A percentile compares a stretch with the other conserved stretches of the same genome.
phyloP scores from a whole-genome alignment of 2,329 filamentous ascomycete species.

The Fusarium vanettenii region DNA sequence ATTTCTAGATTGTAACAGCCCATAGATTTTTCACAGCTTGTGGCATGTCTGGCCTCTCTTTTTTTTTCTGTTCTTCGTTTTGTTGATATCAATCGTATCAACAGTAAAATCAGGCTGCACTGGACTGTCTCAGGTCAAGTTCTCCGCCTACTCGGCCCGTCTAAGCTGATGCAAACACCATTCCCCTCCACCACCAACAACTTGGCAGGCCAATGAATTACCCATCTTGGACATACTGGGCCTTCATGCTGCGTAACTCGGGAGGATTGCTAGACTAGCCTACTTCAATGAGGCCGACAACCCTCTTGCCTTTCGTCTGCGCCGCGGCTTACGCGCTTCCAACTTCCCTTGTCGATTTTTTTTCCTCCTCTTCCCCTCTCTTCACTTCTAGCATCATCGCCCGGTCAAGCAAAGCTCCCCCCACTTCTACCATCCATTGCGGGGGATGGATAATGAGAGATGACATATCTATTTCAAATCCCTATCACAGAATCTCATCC shows the following conservation, averaged over 20 bases:
- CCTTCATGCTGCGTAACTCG: background rate
- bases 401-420: background rate
- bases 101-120: background rate
- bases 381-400: background rate
- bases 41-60: background rate
- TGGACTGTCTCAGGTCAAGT: background rate
- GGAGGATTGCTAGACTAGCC: background rate
- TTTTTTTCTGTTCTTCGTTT: background rate
- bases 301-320: background rate
- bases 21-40: background rate
- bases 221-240: background rate
- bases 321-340: conserved; percentile 37
- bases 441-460: background rate
- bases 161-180: background rate
- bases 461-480: conserved; percentile 6
- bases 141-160: conserved; percentile 1
- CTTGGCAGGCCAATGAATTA: background rate
- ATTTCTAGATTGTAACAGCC: background rate
- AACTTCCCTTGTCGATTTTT: conserved; percentile 3
- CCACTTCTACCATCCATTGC: background rate
- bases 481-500: background rate
- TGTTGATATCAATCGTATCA: background rate
- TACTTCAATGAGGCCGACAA: background rate
- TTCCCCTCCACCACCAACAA: background rate
- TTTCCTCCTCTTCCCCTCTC: background rate